These are phyloP conservation scores for Rhinocladiella similis DNA, from an alignment of 2,329 filamentous ascomycete genomes.

Conservation along the genomic window DNA sequence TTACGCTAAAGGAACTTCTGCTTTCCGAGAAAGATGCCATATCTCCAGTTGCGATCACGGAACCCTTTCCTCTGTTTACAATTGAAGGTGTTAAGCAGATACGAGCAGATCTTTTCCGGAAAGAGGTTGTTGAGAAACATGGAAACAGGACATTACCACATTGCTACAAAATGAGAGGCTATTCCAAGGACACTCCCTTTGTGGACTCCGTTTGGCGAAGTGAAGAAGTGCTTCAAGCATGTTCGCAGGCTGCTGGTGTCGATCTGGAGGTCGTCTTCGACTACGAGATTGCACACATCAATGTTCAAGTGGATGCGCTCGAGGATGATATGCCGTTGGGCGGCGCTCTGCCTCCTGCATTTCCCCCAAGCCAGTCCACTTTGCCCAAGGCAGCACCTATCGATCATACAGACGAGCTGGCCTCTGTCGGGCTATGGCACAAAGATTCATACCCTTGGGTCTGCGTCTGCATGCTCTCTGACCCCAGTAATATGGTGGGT, in stretches of 20 bases:
- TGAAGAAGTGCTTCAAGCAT: conserved; percentile 25
- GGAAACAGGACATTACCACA: conserved; percentile 31
- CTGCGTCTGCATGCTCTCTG: conserved; percentile 35
- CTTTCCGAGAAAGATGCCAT: conserved; percentile 19
- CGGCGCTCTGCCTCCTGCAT: conserved; percentile 11
- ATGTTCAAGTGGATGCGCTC: conserved; percentile 34
- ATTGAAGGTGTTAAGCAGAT: conserved; percentile 14
- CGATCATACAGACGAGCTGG: conserved; percentile 13
- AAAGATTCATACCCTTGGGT: conserved; percentile 31
- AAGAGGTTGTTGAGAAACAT: conserved; percentile 35
- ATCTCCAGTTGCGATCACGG: conserved; percentile 33
- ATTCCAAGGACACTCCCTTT: conserved; percentile 36
- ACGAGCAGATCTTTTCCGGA: conserved; percentile 23
- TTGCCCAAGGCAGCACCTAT: neutral
- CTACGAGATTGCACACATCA: conserved; percentile 31
- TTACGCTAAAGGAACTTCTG: conserved; percentile 56
- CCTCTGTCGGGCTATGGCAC: conserved; percentile 25
- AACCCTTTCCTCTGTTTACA: conserved; percentile 34
- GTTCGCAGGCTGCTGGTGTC: conserved; percentile 27
- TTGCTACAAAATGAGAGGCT: conserved; percentile 33
- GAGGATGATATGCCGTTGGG: conserved; percentile 10
- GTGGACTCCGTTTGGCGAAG: conserved; percentile 34
- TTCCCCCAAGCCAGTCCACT: conserved; percentile 7
- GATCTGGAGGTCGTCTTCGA: conserved; percentile 30
- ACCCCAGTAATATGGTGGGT: conserved; percentile 32